These are phyloP conservation scores for Apiotrichum veenhuisii DNA, from an alignment of 1,284 basidiomycete genomes.

Conservation along the genomic window DNA sequence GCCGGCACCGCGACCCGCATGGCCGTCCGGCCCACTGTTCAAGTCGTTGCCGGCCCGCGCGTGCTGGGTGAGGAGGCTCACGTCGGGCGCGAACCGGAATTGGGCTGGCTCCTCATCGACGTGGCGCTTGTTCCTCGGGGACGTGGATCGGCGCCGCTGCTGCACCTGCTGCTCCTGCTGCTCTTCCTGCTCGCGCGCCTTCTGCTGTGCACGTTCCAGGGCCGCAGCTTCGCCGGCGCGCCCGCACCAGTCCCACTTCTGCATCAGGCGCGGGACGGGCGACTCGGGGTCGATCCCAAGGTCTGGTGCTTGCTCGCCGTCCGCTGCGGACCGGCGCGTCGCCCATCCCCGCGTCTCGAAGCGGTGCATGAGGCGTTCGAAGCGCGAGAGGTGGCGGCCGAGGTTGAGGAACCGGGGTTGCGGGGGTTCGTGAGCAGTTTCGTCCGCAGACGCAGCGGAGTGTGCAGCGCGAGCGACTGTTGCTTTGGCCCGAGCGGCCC, in stretches of 20 bases:
- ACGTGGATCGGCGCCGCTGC: too few relatives aligned
- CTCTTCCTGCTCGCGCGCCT: not conserved
- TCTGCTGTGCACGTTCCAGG: not conserved
- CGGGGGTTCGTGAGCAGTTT: not conserved
- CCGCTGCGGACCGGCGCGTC: not conserved
- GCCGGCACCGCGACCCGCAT: too few relatives aligned
- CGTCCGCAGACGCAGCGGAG: not conserved
- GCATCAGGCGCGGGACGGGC: not conserved
- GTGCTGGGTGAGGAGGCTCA: too few relatives aligned
- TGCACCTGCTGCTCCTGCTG: not conserved
- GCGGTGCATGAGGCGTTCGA: conserved; percentile 4
- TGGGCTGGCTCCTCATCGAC: too few relatives aligned
- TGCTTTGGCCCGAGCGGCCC: not conserved
- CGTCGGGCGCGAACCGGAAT: too few relatives aligned
- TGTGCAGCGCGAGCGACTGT: not conserved
- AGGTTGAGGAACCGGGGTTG: conserved; percentile 1
- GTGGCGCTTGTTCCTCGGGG: too few relatives aligned
- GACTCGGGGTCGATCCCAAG: not conserved
- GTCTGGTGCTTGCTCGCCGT: too few relatives aligned
- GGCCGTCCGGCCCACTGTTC: too few relatives aligned
- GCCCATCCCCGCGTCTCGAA: conserved; percentile 9
- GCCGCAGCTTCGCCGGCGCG: not conserved
- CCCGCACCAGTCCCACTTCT: not conserved
- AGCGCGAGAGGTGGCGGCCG: conserved; percentile 7
- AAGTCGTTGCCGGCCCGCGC: not conserved